These are phyloP conservation scores for Nitzschia inconspicua DNA, from an alignment of 108 stramenopile genomes.

Conservation along the genomic window DNA sequence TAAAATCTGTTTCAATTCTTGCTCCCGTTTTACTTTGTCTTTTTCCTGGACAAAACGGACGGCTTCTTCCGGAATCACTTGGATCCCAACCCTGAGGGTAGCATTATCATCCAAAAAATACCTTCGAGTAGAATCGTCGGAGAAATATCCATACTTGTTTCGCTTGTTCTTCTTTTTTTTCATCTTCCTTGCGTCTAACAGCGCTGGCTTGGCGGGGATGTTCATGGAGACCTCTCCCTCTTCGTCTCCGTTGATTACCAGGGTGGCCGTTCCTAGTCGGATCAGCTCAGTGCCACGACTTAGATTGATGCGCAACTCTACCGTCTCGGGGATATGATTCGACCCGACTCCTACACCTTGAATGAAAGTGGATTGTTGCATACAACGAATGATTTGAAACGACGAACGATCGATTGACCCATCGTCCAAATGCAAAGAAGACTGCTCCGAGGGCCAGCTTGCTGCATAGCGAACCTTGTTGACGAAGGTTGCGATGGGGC, in stretches of 20 bases:
- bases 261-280: conserved; percentile 39
- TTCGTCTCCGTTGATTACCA: conserved; percentile 49
- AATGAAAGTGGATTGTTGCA: conserved; percentile 15
- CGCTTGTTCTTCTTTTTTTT: conserved; percentile 9
- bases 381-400: conserved; percentile 21
- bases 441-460: conserved; percentile 33
- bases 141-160: conserved; percentile 31
- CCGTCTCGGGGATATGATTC: conserved; percentile 32
- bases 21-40: conserved; percentile 13
- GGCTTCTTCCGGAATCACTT: conserved; percentile 30
- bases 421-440: conserved; percentile 9
- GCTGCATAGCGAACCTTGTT: conserved; percentile 18
- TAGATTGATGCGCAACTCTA: conserved; percentile 32
- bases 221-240: conserved; percentile 29
- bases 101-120: conserved; percentile 37
- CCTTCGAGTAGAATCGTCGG: conserved; percentile 12
- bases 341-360: conserved; percentile 13
- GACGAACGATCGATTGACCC: conserved; percentile 17
- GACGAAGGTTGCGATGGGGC: neutral
- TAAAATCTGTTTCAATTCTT: conserved; percentile 11
- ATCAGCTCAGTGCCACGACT: conserved; percentile 44
- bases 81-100: conserved; percentile 29
- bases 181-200: conserved; percentile 12
- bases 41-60: conserved; percentile 2
- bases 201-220: conserved; percentile 15